Evolutionary conservation across 1,284 basidiomycete species (phyloP).

Genomic region (Phenoliferia sp.): DNA sequence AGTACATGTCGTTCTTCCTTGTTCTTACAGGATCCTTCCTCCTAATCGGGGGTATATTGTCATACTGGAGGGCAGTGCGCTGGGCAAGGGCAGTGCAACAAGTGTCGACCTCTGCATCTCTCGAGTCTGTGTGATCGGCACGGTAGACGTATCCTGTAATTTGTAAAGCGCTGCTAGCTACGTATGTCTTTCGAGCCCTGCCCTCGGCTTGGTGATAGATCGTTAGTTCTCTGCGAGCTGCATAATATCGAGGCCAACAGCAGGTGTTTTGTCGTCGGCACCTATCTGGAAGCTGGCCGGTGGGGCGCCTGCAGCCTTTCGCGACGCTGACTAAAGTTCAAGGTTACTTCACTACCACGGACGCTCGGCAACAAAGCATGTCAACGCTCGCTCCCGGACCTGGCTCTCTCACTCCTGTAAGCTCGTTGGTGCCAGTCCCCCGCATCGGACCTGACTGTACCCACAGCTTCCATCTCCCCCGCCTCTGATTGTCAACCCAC

Average conservation of each 20-base stretch:
- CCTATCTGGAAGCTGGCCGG: too few relatives aligned
- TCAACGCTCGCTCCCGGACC: not conserved
- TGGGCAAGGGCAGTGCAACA: conserved; percentile 4
- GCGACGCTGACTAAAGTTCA: too few relatives aligned
- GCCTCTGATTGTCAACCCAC: not conserved
- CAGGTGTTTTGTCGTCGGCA: too few relatives aligned
- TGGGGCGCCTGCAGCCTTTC: too few relatives aligned
- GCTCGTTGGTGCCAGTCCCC: not conserved
- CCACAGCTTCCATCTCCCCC: not conserved
- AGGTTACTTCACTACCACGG: not conserved
- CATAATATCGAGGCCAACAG: too few relatives aligned
- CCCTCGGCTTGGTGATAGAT: too few relatives aligned
- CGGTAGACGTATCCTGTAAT: too few relatives aligned
- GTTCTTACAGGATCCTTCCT: conserved; percentile 19
- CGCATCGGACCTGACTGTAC: not conserved
- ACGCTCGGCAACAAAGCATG: not conserved
- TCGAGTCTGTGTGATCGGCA: not conserved
- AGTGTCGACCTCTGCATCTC: not conserved
- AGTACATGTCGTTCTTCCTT: not conserved
- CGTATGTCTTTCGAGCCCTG: too few relatives aligned
- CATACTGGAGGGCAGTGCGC: conserved; percentile 31
- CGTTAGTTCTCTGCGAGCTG: too few relatives aligned
- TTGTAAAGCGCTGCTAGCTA: too few relatives aligned
- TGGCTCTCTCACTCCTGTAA: not conserved
- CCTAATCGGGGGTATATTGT: conserved; percentile 21